Percentiles rank a stretch among this genome's conserved stretches.
These are phyloP conservation scores for Piper betle DNA, from an alignment of 164 flowering plant species.

Conservation along the genomic window DNA sequence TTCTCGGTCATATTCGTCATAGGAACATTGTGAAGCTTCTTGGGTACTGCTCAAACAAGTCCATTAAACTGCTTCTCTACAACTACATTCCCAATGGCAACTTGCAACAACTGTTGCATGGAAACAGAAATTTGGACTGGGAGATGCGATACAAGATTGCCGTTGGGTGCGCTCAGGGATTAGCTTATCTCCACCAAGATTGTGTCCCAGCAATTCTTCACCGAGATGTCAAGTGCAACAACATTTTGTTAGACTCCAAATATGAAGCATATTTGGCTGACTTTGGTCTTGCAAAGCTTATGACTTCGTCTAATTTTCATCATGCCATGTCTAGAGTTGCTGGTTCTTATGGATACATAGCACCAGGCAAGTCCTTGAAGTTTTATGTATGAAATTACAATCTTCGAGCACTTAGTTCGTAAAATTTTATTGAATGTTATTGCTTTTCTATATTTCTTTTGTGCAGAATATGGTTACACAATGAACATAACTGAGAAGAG, in stretches of 20 bases:
- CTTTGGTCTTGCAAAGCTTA: constrained; percentile 67
- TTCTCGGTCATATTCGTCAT: constrained; percentile 71
- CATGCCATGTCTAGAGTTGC: constrained; percentile 69
- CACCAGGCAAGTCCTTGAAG: constrained; percentile 46
- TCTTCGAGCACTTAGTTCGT: neutral
- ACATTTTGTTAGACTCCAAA: constrained; percentile 67
- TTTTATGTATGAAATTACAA: too few relatives aligned
- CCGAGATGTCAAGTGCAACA: constrained; percentile 75
- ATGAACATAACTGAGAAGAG: constrained; percentile 98
- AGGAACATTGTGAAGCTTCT: constrained; percentile 61
- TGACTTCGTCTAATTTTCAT: constrained; percentile 53
- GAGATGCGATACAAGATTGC: constrained; percentile 75
- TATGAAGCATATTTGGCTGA: constrained; percentile 66
- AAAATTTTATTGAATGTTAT: neutral
- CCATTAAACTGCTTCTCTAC: constrained; percentile 53
- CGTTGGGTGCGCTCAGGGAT: constrained; percentile 68
- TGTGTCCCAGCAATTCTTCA: constrained; percentile 74
- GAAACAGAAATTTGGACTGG: constrained; percentile 61
- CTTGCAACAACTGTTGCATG: constrained; percentile 49
- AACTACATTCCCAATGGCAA: constrained; percentile 63
- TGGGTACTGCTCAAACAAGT: constrained; percentile 66
- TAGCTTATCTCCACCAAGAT: constrained; percentile 77
- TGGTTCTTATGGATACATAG: constrained; percentile 79
- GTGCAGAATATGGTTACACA: constrained; percentile 92
- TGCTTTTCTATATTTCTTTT: neutral